Conservation (phyloP, 129 eudicot genomes). For the Tagetes patula region DNA sequence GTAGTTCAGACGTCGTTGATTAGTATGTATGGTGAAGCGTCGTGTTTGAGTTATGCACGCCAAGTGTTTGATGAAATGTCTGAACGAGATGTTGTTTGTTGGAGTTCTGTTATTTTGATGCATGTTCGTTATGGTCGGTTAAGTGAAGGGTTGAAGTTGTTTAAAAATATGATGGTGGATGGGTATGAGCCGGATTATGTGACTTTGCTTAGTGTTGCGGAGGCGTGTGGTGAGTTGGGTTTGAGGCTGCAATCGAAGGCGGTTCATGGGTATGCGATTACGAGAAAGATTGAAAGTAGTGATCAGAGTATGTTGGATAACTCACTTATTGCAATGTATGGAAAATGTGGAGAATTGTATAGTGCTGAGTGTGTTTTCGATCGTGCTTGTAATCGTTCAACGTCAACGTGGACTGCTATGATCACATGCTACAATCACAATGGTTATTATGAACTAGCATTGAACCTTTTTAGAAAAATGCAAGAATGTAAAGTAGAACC, state of each 20-base stretch:
- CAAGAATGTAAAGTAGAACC: slow-evolving; percentile 42
- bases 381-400: slow-evolving; percentile 27
- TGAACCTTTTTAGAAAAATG: slow-evolving; percentile 47
- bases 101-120: slow-evolving; percentile 64
- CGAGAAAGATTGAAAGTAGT: slow-evolving; percentile 37
- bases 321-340: slow-evolving; percentile 79
- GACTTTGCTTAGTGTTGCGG: slow-evolving; percentile 55
- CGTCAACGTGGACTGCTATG: slow-evolving; percentile 64
- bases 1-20: slow-evolving; percentile 61
- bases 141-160: slow-evolving; percentile 53
- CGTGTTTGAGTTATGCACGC: slow-evolving; percentile 44
- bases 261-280: slow-evolving; percentile 53
- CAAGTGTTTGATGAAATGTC: slow-evolving; percentile 61
- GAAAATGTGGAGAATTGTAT: slow-evolving; percentile 62
- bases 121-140: slow-evolving; percentile 49
- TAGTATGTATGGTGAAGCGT: slow-evolving; percentile 65
- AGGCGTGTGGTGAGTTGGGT: slow-evolving; percentile 67
- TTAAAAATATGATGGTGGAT: slow-evolving; percentile 48
- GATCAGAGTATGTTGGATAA: slow-evolving; percentile 32
- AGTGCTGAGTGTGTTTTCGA: slow-evolving; percentile 47
- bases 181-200: slow-evolving; percentile 64
- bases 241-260: slow-evolving; percentile 54
- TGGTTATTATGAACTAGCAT: slow-evolving; percentile 44
- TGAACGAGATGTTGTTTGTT: slow-evolving; percentile 57
- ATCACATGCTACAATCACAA: slow-evolving; percentile 68